phyloP scores from a whole-genome alignment of 1,284 basidiomycete species.

The Acaromyces ingoldii region DNA sequence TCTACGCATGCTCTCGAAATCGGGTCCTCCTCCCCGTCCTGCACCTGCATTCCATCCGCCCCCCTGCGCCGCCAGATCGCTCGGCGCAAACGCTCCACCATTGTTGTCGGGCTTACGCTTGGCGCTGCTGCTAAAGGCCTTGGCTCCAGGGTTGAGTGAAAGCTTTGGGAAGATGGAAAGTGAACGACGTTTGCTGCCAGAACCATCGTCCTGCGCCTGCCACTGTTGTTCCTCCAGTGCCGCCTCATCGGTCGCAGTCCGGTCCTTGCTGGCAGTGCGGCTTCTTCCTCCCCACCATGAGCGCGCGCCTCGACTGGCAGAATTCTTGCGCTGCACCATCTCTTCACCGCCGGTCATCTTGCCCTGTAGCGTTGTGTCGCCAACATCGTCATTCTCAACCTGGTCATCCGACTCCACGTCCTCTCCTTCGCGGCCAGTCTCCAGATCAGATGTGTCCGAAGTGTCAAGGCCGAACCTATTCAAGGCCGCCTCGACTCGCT shows the following conservation, averaged over 20 bases:
- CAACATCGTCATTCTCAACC: neutral
- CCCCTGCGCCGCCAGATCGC: neutral
- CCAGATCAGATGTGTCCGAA: slow-evolving; percentile 11
- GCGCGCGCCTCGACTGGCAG: too few species aligned
- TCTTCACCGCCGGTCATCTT: slow-evolving; percentile 2
- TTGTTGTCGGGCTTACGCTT: neutral
- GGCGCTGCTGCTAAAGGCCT: slow-evolving; percentile 6
- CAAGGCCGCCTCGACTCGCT: slow-evolving; percentile 12
- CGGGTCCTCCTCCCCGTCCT: slow-evolving; percentile 10
- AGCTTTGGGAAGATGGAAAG: slow-evolving; percentile 13
- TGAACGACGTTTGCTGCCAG: slow-evolving; percentile 3
- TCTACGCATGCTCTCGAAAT: slow-evolving; percentile 34
- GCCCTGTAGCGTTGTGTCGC: too few species aligned
- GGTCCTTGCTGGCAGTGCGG: slow-evolving; percentile 7
- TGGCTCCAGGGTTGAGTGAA: slow-evolving; percentile 14
- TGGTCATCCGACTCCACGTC: neutral
- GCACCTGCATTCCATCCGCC: neutral
- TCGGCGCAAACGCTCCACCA: too few species aligned
- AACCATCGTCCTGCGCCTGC: neutral
- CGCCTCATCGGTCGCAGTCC: neutral
- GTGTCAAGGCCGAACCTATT: slow-evolving; percentile 13
- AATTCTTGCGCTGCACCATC: neutral
- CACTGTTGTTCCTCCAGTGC: neutral
- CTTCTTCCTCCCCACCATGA: slow-evolving; percentile 8
- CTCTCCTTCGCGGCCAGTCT: neutral